These are phyloP conservation scores for Monosiga brevicollis DNA, from an alignment of 78 protist species.

Conservation along the genomic window DNA sequence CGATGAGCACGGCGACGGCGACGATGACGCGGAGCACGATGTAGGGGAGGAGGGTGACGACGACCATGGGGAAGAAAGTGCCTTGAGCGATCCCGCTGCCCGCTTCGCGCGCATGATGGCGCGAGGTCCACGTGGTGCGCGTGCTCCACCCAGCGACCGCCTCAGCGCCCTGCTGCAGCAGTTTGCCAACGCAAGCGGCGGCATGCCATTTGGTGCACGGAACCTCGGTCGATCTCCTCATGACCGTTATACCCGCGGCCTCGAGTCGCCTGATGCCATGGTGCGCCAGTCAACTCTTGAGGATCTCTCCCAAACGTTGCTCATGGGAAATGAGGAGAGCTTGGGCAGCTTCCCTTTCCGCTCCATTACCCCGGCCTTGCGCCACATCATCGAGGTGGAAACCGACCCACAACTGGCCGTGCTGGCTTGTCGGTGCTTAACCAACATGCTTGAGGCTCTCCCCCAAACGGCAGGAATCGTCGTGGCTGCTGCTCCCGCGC, in stretches of 20 bases:
- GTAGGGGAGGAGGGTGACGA: neutral
- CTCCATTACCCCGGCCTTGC: constrained; percentile 31
- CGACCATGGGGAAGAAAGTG: neutral
- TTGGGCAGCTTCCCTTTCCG: constrained; percentile 41
- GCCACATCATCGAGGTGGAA: constrained; percentile 35
- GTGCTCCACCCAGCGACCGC: neutral
- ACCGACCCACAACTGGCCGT: constrained; percentile 66
- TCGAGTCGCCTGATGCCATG: constrained; percentile 32
- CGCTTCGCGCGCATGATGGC: neutral
- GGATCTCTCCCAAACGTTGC: constrained; percentile 64
- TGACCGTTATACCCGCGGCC: constrained; percentile 4
- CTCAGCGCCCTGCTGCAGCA: neutral
- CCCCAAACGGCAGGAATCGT: constrained; percentile 37
- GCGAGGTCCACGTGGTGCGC: neutral
- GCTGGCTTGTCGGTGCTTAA: constrained; percentile 55
- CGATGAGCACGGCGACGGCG: neutral
- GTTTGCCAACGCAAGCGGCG: neutral
- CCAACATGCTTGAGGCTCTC: constrained; percentile 63
- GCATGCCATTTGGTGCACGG: neutral
- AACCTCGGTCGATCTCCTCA: neutral
- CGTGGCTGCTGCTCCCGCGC: constrained; percentile 46
- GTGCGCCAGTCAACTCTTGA: constrained; percentile 33
- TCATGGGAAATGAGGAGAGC: constrained; percentile 71
- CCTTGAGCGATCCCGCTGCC: neutral
- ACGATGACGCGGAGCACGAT: neutral